These are phyloP conservation scores for Phytophthora ramorum DNA, from an alignment of 352 stramenopile genomes.

Conservation along the genomic window DNA sequence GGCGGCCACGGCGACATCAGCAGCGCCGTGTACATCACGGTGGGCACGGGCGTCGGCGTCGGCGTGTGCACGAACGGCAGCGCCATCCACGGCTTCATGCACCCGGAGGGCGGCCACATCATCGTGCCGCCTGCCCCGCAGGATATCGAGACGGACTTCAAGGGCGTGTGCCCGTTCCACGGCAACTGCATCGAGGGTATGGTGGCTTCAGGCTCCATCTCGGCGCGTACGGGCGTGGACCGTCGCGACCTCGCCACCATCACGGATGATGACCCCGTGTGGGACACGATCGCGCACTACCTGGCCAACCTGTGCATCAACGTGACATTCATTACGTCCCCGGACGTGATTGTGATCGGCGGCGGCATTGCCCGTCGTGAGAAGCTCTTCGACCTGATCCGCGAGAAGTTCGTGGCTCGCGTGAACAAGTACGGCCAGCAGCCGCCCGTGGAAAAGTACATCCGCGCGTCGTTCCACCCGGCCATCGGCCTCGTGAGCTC, in stretches of 20 bases:
- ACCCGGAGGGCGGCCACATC: constrained; percentile 94
- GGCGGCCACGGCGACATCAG: constrained; percentile 79
- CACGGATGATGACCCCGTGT: constrained; percentile 90
- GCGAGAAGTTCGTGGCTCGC: constrained; percentile 77
- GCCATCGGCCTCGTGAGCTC: constrained; percentile 87
- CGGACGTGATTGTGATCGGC: constrained; percentile 96
- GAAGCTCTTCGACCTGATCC: constrained; percentile 86
- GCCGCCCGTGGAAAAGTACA: constrained; percentile 76
- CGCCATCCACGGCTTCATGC: constrained; percentile 95
- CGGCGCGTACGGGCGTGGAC: constrained; percentile 84
- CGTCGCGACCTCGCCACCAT: constrained; percentile 76
- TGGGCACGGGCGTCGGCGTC: constrained; percentile 96
- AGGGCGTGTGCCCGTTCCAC: constrained; percentile 90
- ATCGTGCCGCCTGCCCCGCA: constrained; percentile 69
- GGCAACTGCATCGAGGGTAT: constrained; percentile 94
- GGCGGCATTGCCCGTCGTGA: constrained; percentile 94
- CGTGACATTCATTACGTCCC: constrained; percentile 92
- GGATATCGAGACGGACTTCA: constrained; percentile 82
- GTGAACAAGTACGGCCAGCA: constrained; percentile 86
- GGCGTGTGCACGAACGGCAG: constrained; percentile 93
- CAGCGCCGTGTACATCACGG: constrained; percentile 94
- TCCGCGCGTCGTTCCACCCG: constrained; percentile 84
- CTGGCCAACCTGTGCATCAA: constrained; percentile 95
- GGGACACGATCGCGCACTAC: constrained; percentile 95
- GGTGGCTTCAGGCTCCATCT: constrained; percentile 90